These are phyloP conservation scores for Candida pseudofarinosa DNA, from an alignment of 805 yeast species.

Conservation along the genomic window DNA sequence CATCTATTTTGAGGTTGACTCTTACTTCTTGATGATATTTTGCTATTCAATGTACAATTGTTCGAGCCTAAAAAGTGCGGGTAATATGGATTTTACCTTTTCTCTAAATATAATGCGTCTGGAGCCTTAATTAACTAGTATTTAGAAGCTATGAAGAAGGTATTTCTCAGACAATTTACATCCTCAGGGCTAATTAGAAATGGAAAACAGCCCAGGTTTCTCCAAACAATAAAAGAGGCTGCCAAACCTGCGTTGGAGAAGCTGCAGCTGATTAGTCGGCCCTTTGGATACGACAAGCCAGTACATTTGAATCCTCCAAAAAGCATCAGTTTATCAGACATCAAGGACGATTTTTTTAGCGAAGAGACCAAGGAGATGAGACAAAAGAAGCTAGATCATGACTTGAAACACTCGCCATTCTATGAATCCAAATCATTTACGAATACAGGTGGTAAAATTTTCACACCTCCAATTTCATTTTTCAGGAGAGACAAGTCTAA, in stretches of 20 bases:
- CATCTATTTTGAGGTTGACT: background rate
- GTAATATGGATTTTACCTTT: background rate
- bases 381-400: conserved; percentile 38
- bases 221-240: conserved; percentile 33
- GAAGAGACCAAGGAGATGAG: conserved; percentile 34
- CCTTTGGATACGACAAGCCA: conserved; percentile 36
- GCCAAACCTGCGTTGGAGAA: conserved; percentile 36
- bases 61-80: background rate
- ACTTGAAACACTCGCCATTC: conserved; percentile 40
- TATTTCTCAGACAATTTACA: background rate
- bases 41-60: background rate
- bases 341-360: conserved; percentile 25
- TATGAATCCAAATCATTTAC: conserved; percentile 46
- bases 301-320: conserved; percentile 7
- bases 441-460: conserved; percentile 80
- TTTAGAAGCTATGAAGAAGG: background rate
- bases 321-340: conserved; percentile 7
- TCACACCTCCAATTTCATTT: conserved; percentile 74
- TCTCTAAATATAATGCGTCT: background rate
- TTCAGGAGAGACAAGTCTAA: conserved; percentile 69
- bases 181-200: background rate
- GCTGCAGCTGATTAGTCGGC: conserved; percentile 27
- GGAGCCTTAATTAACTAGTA: background rate
- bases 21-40: background rate
- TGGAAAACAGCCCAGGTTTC: conserved; percentile 25